A percentile compares a stretch with the other conserved stretches of the same genome.
Evolutionary conservation across 2,329 filamentous ascomycete species (phyloP).

Genomic region (Stachybotrys echinatus): DNA sequence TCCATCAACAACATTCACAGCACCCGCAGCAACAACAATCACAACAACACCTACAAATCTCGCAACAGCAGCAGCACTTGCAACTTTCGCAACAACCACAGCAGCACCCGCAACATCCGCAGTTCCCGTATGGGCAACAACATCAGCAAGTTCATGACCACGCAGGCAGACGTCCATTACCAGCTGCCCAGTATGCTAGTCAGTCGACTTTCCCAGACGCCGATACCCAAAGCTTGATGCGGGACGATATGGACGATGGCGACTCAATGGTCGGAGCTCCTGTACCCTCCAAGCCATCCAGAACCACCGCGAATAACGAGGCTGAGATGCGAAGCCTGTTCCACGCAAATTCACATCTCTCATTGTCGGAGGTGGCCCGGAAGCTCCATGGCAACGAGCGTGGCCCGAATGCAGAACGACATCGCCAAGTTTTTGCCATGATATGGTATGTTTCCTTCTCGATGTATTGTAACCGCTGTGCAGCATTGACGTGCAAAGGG

Average conservation of each 20-base stretch:
- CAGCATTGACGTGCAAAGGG: slow-evolving; percentile 41
- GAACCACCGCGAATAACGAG: slow-evolving; percentile 74
- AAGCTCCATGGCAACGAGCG: slow-evolving; percentile 76
- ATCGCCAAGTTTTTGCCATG: slow-evolving; percentile 84
- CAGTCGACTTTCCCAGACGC: slow-evolving; percentile 51
- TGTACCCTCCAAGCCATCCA: slow-evolving; percentile 49
- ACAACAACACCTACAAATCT: neutral
- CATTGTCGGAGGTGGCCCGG: slow-evolving; percentile 64
- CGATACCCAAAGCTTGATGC: slow-evolving; percentile 56
- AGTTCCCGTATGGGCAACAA: no score
- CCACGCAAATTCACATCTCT: slow-evolving; percentile 60
- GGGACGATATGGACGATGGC: slow-evolving; percentile 53
- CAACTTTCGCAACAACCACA: neutral
- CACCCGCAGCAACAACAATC: slow-evolving; percentile 28
- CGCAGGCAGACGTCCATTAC: slow-evolving; percentile 43
- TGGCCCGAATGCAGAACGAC: slow-evolving; percentile 75
- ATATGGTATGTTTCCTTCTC: slow-evolving; percentile 60
- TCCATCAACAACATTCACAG: slow-evolving; percentile 8
- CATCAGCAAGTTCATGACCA: neutral
- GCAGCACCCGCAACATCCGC: no score
- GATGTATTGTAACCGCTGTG: neutral
- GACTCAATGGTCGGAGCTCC: slow-evolving; percentile 43
- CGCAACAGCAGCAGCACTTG: neutral
- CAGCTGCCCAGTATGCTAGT: slow-evolving; percentile 46
- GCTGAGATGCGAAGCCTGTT: slow-evolving; percentile 75